A percentile compares a stretch with the other conserved stretches of the same genome.
These are phyloP conservation scores for Selaginella tamariscina DNA, from an alignment of 75 land plant species.

Conservation along the genomic window DNA sequence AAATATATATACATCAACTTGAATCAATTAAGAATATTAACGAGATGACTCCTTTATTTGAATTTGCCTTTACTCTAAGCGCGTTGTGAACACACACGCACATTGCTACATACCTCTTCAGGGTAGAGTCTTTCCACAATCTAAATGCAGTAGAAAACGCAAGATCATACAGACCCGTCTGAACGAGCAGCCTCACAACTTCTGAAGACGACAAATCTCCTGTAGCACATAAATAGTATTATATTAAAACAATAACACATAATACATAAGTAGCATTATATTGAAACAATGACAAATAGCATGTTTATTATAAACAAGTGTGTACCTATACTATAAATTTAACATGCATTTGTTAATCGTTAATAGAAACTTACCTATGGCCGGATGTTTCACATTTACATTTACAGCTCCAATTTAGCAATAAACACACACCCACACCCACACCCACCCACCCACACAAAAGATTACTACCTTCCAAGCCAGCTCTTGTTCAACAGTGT, in stretches of 20 bases:
- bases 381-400: constrained; percentile 38
- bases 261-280: constrained; percentile 8
- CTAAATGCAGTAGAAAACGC: constrained; percentile 71
- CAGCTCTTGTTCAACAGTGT: constrained; percentile 81
- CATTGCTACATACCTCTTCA: constrained; percentile 41
- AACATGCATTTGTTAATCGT: too few relatives aligned
- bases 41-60: neutral
- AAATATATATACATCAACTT: neutral
- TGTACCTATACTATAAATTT: neutral
- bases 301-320: too few relatives aligned
- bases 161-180: constrained; percentile 61
- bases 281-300: too few relatives aligned
- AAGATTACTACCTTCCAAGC: constrained; percentile 87
- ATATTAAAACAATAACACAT: too few relatives aligned
- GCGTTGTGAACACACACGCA: too few relatives aligned
- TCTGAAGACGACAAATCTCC: constrained; percentile 34
- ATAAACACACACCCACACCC: too few relatives aligned
- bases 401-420: constrained; percentile 48
- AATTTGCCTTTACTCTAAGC: too few relatives aligned
- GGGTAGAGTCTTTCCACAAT: constrained; percentile 69
- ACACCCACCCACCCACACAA: too few relatives aligned
- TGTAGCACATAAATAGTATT: constrained; percentile 35
- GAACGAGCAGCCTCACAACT: constrained; percentile 45
- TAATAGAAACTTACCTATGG: constrained; percentile 26
- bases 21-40: neutral